These are phyloP conservation scores for Hondaea fermentalgiana DNA, from an alignment of 108 stramenopile species.

Conservation along the genomic window DNA sequence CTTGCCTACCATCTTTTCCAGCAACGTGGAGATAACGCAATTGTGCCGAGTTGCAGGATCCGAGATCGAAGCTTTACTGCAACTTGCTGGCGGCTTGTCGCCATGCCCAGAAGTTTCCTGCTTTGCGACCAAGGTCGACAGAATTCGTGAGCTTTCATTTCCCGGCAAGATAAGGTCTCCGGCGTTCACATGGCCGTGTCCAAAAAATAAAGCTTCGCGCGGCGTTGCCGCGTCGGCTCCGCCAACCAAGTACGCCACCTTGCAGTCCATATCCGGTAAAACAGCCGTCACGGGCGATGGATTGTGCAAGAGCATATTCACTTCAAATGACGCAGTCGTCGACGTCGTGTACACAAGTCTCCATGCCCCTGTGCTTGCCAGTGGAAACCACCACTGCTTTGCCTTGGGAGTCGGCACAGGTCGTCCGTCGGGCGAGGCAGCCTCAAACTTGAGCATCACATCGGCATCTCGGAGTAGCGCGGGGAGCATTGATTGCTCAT, in stretches of 20 bases:
- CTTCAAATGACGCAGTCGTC: neutral
- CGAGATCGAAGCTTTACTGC: neutral
- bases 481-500: neutral
- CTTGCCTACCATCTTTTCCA: neutral
- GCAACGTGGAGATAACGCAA: neutral
- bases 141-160: neutral
- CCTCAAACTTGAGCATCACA: neutral
- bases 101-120: neutral
- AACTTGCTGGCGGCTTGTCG: neutral
- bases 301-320: neutral
- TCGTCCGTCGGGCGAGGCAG: neutral
- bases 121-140: neutral
- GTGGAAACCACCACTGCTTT: neutral
- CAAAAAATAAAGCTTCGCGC: neutral
- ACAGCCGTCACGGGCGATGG: neutral
- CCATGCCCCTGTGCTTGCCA: neutral
- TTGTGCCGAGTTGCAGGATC: neutral
- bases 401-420: neutral
- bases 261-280: neutral
- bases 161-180: neutral
- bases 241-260: neutral
- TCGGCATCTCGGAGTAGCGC: neutral
- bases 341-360: neutral
- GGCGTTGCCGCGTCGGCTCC: neutral
- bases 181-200: neutral